A percentile compares a stretch with the other conserved stretches of the same genome.
Evolutionary conservation across 1,284 basidiomycete species (phyloP).

Genomic region (Fomitopsis pinicola): DNA sequence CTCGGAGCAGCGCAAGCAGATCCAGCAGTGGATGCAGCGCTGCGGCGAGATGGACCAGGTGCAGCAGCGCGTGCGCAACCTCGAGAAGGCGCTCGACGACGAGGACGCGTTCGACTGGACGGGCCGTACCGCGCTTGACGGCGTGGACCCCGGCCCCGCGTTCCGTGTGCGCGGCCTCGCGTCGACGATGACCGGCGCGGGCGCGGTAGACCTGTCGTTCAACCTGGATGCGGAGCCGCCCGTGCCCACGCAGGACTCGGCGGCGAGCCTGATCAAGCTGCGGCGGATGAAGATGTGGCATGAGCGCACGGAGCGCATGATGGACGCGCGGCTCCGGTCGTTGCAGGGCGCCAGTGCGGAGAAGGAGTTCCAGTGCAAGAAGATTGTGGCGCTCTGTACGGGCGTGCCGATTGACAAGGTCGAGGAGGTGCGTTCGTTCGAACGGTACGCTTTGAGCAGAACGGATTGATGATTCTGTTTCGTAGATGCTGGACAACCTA

Average conservation of each 20-base stretch:
- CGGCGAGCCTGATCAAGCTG: constrained; percentile 62
- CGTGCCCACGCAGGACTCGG: constrained; percentile 56
- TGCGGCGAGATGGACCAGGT: constrained; percentile 78
- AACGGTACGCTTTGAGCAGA: neutral
- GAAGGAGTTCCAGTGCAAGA: constrained; percentile 87
- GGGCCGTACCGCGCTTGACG: constrained; percentile 69
- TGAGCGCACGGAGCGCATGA: constrained; percentile 67
- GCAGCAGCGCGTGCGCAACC: constrained; percentile 72
- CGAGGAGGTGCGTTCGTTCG: constrained; percentile 74
- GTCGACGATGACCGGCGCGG: constrained; percentile 53
- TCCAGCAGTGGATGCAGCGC: constrained; percentile 67
- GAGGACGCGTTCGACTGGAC: constrained; percentile 88
- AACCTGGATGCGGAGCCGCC: constrained; percentile 64
- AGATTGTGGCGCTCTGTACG: constrained; percentile 87
- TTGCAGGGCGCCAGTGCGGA: constrained; percentile 79
- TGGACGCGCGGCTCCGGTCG: constrained; percentile 64
- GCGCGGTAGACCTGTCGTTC: constrained; percentile 53
- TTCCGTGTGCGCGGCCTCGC: constrained; percentile 68
- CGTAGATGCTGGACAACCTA: constrained; percentile 83
- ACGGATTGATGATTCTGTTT: neutral
- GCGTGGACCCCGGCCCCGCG: constrained; percentile 48
- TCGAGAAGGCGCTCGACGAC: constrained; percentile 73
- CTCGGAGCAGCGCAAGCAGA: constrained; percentile 83
- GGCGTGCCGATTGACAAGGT: constrained; percentile 85
- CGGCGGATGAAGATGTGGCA: constrained; percentile 82